Conservation (phyloP, 805 yeast genomes). For the Candida parachauliodes region DNA sequence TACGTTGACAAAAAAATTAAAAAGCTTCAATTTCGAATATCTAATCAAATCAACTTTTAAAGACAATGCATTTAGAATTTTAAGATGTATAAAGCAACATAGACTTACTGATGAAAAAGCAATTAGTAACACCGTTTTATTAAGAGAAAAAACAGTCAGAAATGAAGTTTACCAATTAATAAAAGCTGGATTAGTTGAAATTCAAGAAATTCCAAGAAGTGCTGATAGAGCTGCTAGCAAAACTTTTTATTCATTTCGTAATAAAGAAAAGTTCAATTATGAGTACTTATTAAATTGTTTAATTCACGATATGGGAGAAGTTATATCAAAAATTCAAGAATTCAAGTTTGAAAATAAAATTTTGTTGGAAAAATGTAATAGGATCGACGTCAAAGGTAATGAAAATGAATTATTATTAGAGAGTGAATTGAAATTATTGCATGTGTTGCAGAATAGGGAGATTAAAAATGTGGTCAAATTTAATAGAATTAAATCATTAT, state of each 20-base stretch:
- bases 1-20: constrained; percentile 43
- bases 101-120: constrained; percentile 82
- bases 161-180: constrained; percentile 65
- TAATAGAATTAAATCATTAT: constrained; percentile 52
- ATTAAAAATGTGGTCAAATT: constrained; percentile 51
- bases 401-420: constrained; percentile 72
- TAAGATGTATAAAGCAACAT: constrained; percentile 70
- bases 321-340: constrained; percentile 46
- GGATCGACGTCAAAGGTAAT: constrained; percentile 86
- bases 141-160: constrained; percentile 75
- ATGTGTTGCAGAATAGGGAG: constrained; percentile 56
- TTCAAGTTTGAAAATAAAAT: constrained; percentile 60
- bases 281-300: constrained; percentile 38
- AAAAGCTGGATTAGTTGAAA: constrained; percentile 68
- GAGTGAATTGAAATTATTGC: constrained; percentile 70
- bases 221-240: constrained; percentile 89
- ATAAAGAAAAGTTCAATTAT: constrained; percentile 39
- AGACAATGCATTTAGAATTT: constrained; percentile 61
- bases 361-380: constrained; percentile 71
- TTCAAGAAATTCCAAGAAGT: constrained; percentile 92
- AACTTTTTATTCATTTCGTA: constrained; percentile 79
- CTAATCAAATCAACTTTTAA: constrained; percentile 62
- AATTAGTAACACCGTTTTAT: constrained; percentile 67
- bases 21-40: constrained; percentile 52
- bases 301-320: constrained; percentile 50